Evolutionary conservation across 768 basidiomycete genomes (phyloP).

Genomic region (Mycena leptocephala): DNA sequence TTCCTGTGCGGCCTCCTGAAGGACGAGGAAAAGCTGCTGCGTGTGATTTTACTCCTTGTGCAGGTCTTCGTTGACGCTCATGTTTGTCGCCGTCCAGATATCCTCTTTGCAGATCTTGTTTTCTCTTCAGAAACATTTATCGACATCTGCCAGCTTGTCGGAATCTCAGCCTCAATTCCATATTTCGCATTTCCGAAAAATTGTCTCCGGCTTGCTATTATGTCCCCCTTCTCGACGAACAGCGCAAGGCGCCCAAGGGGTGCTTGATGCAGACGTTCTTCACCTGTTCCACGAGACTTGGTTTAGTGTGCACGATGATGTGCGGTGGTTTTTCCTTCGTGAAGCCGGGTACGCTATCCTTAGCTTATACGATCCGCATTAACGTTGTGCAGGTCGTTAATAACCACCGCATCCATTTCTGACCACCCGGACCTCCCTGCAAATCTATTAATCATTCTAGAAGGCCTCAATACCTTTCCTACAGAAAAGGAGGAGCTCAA

Average conservation of each 20-base stretch:
- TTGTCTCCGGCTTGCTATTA: slow-evolving; percentile 71
- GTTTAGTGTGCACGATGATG: slow-evolving; percentile 85
- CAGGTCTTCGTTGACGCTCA: neutral
- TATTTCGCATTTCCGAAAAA: slow-evolving; percentile 76
- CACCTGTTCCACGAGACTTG: slow-evolving; percentile 79
- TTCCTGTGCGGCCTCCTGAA: slow-evolving; percentile 80
- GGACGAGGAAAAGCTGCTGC: slow-evolving; percentile 82
- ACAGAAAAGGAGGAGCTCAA: slow-evolving; percentile 79
- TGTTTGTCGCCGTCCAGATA: slow-evolving; percentile 57
- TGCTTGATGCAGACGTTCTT: slow-evolving; percentile 73
- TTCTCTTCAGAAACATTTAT: slow-evolving; percentile 84
- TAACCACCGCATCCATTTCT: slow-evolving; percentile 48
- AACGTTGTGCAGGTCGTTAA: slow-evolving; percentile 45
- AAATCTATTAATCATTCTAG: slow-evolving; percentile 76
- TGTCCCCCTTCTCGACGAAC: slow-evolving; percentile 69
- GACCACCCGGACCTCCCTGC: slow-evolving; percentile 55
- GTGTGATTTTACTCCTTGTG: slow-evolving; percentile 59
- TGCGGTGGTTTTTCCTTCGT: slow-evolving; percentile 92
- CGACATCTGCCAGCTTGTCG: slow-evolving; percentile 70
- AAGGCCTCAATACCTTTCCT: slow-evolving; percentile 82
- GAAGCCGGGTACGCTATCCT: slow-evolving; percentile 74
- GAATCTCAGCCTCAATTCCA: slow-evolving; percentile 77
- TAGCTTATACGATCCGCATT: neutral
- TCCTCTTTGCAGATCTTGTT: slow-evolving; percentile 84
- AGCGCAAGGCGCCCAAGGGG: slow-evolving; percentile 46